Evolutionary conservation across 2,329 filamentous ascomycete species (phyloP), one percentile per base, ranked within the genome.

Genomic region (Calcarisporium arbuscula): DNA sequence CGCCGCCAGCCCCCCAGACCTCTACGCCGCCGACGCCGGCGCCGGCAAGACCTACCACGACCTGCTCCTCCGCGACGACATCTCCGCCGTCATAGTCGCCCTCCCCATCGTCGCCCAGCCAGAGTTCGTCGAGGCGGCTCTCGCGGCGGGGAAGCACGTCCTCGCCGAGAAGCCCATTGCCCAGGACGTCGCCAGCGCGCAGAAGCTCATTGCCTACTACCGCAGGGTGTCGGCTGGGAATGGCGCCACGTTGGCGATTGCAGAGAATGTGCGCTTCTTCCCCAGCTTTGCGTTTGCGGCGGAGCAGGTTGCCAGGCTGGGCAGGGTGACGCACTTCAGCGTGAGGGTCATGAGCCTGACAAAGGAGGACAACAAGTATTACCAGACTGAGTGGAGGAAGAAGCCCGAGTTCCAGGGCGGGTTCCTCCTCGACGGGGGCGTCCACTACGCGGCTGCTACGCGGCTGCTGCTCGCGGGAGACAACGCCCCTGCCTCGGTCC

Each of bases 401-500:
- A 70, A 62, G 36, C 83, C 84, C 2, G 66, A 72, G 34, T 74
- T 85, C 52, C 82, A 87, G 57, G 85, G 84, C 35, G 84, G 85
- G 0, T 88, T 87, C 52, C 55, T 88, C 35, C 72, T 89, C 3
- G 84, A 89, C 50, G 82, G 76, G 11, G 84, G 85, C 28, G 81
- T 89, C 18, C 85, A 89, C 56, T 80, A 75, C 40, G 64, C 79
- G 6, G 83, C 83, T 7, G 77, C 61, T 0, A 67, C 80, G 32
- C 65, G 83, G 12, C 54, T 73, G 20, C 51, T 89, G 27, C 60
- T 87, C 3, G 10, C 19, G 6, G 41, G 57, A 1, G 61, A 63
- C 5, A 58, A 66, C 8, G 60, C 32, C 12, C 42, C 72, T 19
- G 56, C 59, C 10, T 62, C 57, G 21, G 56, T 82, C 4, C 62